Percentiles rank a stretch among this genome's conserved stretches.
Conservation (phyloP, 768 basidiomycete species). For the Leccinum barrowsii region DNA sequence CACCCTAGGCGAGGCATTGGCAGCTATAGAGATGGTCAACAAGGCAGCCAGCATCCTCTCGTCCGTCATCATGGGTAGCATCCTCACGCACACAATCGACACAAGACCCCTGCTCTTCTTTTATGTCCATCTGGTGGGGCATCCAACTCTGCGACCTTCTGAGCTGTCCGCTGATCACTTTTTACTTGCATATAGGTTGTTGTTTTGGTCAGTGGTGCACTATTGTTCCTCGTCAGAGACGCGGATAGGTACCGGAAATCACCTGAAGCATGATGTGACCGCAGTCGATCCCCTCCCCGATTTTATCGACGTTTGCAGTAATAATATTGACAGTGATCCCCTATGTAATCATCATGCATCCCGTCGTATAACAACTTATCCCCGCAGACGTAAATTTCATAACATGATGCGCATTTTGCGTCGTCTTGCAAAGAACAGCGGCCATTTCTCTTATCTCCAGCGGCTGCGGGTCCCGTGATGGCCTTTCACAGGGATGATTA, state of each 20-base stretch:
- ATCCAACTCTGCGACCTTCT: background rate
- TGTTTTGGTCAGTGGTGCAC: constrained; percentile 13
- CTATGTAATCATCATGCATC: background rate
- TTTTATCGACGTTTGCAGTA: background rate
- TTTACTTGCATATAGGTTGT: constrained; percentile 7
- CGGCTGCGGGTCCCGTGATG: background rate
- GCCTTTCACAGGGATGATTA: background rate
- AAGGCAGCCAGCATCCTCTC: constrained; percentile 21
- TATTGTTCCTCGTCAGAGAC: constrained; percentile 25
- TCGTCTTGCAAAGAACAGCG: background rate
- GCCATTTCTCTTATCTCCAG: background rate
- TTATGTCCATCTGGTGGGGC: constrained; percentile 22
- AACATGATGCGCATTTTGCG: background rate
- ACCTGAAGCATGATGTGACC: constrained; percentile 3
- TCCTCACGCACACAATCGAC: constrained; percentile 24
- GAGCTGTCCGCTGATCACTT: background rate
- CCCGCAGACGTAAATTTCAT: background rate
- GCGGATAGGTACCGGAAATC: constrained; percentile 14
- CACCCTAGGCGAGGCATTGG: constrained; percentile 25
- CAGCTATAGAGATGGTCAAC: constrained; percentile 27
- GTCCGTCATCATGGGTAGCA: constrained; percentile 30
- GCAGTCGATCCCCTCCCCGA: background rate
- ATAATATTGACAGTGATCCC: background rate
- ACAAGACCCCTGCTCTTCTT: constrained; percentile 21
- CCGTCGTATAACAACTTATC: background rate